Evolutionary conservation across 2,329 filamentous ascomycete genomes (phyloP), one percentile per base, ranked within the genome.

Genomic region (Claviceps sp.): DNA sequence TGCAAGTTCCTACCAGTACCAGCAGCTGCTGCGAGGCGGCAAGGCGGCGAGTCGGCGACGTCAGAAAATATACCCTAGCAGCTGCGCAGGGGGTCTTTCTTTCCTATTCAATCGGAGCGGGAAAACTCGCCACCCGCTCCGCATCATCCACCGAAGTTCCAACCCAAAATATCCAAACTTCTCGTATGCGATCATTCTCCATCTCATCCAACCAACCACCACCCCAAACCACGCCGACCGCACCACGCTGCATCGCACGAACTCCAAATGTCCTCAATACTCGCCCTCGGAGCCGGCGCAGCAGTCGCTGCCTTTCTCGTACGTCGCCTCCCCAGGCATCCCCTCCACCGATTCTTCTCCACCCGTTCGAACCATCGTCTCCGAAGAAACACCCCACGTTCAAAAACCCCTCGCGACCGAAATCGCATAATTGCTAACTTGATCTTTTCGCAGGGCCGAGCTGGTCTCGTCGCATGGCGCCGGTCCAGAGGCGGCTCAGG

Each of bases 381-480:
- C 30, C 10, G 10, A 34, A 10, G 11, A 24, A 34, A 11, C 1
- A 34, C 1, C 10, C 30, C 30, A 34, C 30, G 3, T 11, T 34
- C 30, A 34, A 34, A 34, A 11, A 34, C 10, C 30, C 3, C 30
- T 34, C 30, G 10, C 10, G 30, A 34, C 10, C 30, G 30, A 11
- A 11, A 34, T 4, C 10, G 3, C 10, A 11, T 11, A 34, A 10
- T 11, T 4, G 4, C 30, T 34, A 34, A 34, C 30, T 11, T 24
- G 6, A 11, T 11, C 11, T 13, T 4, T 14, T 53, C 50, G 42
- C 62, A 96, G 89, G 91, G 93, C 59, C 88, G 93, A 65, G 91
- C 93, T 55, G 91, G 90, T 62, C 79, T 95, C 41, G 86, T 97
- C 62, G 93, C 93, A 60, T 80, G 90, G 68, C 83, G 90, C 57